Evolutionary conservation across 2,329 filamentous ascomycete species (phyloP).

Genomic region (Cladorrhinum sp.): DNA sequence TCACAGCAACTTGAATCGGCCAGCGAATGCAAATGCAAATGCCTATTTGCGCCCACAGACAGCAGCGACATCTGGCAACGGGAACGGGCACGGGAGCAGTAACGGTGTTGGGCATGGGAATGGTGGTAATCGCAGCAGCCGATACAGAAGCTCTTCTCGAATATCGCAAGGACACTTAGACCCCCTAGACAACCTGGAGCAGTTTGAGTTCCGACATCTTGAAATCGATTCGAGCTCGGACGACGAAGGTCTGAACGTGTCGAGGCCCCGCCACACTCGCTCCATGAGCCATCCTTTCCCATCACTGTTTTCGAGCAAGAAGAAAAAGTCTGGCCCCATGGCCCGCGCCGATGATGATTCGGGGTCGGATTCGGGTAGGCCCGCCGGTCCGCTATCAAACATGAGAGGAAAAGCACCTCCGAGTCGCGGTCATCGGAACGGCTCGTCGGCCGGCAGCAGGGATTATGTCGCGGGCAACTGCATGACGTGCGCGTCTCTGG

Average conservation of each 20-base stretch:
- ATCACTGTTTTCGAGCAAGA: conserved; percentile 61
- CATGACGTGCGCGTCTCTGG: conserved; percentile 79
- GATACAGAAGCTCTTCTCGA: conserved; percentile 19
- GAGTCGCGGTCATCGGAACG: conserved; percentile 36
- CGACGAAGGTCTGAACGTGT: conserved; percentile 40
- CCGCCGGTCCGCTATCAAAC: conserved; percentile 38
- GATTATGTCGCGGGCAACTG: conserved; percentile 71
- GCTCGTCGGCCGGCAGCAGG: conserved; percentile 38
- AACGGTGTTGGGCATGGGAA: background rate
- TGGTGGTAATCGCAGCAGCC: conserved; percentile 1
- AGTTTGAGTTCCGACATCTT: conserved; percentile 22
- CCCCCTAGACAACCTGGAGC: conserved; percentile 25
- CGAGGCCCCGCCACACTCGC: conserved; percentile 48
- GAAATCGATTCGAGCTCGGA: conserved; percentile 37
- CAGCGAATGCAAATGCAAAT: conserved; percentile 2
- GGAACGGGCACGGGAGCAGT: no score
- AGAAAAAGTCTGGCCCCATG: conserved; percentile 48
- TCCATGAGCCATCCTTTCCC: conserved; percentile 81
- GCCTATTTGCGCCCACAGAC: conserved; percentile 9
- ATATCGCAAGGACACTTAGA: conserved; percentile 20
- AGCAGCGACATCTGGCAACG: background rate
- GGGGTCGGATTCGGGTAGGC: conserved; percentile 41
- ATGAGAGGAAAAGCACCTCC: conserved; percentile 28
- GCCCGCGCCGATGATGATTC: conserved; percentile 32
- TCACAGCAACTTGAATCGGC: conserved; percentile 4